Base-by-base conservation (phyloP, 75 land plant genomes). In the Larix kaempferi region DNA sequence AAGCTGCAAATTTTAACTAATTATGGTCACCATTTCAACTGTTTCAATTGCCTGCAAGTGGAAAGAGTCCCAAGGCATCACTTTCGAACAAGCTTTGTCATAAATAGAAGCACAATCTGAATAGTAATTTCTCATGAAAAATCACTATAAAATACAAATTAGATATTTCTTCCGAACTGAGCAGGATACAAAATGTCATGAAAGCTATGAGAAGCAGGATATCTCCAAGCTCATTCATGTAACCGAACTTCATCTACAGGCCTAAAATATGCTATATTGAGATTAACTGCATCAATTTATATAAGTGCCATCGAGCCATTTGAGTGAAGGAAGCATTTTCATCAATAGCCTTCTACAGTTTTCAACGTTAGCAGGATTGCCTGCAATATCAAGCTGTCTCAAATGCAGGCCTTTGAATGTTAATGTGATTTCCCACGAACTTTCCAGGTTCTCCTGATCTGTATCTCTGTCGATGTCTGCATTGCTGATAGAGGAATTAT, bases 361-460 rank as follows among this genome's bases (percentile, higher is more conserved):
- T 67, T 82, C 89, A 79, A 82, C 73, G 6, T 22, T 67, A 29
- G 85, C 73, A 33, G 84, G 80, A 79, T 95, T 95, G 21, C 98
- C 98, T 75, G 76, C 71, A 26, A 93, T 79, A 61, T 89, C 88
- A 56, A 95, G 78, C 58, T 85, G 89, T 22, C 15, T 78, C 78
- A 91, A 80, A 39, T 61, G 62, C 80, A 93, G 49, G 21, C 77
- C 89, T 57, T 75, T 80, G 27, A 93, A 88, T 29, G 88, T 74
- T 33, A 82, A 35, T 79, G 61, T 59, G n/a, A 89, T 89, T 35
- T 91, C 96, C 95, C 95, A 95, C 35, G 21, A 72, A 12, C 78
- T 39, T 49, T 44, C 71, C 17, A 56, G 23, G 10, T 78, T 71
- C 33, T 59, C 71, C 21, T 55, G 78, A 58, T 71, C 74, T 52